Conservation (phyloP, 164 flowering plant genomes). For the Annona squamosa region DNA sequence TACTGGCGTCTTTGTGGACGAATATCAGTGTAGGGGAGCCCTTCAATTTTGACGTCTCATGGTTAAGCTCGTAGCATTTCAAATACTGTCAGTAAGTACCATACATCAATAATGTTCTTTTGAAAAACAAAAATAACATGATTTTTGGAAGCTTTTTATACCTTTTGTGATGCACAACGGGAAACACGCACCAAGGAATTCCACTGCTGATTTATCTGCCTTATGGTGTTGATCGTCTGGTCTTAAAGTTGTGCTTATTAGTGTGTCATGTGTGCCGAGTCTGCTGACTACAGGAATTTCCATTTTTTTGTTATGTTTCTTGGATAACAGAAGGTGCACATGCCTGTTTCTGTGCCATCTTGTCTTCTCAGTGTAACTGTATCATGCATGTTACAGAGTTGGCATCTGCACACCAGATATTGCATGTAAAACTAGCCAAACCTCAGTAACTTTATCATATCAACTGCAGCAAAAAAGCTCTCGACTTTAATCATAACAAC, state of each 20-base stretch:
- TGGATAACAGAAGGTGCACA: background rate
- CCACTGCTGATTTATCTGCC: background rate
- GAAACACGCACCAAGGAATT: too few species aligned
- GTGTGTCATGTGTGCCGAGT: background rate
- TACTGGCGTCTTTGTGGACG: constrained; percentile 89
- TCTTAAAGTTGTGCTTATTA: background rate
- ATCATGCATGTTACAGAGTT: background rate
- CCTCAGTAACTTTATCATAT: background rate
- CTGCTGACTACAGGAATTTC: background rate
- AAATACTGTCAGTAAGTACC: background rate
- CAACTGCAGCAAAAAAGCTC: background rate
- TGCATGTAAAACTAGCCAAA: background rate
- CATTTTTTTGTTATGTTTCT: background rate
- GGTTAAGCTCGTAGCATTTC: background rate
- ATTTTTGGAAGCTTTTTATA: too few species aligned
- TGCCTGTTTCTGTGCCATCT: background rate
- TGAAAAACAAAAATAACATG: too few species aligned
- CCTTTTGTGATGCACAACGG: too few species aligned
- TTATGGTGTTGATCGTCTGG: background rate
- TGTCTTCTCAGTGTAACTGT: background rate
- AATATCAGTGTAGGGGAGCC: constrained; percentile 27
- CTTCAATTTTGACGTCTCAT: background rate
- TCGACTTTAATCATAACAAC: too few species aligned
- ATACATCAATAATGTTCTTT: background rate
- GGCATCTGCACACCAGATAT: background rate